Evolutionary conservation across 352 stramenopile genomes (phyloP), one percentile per base, ranked within the genome.

Genomic region (Phytophthora pinifolia): DNA sequence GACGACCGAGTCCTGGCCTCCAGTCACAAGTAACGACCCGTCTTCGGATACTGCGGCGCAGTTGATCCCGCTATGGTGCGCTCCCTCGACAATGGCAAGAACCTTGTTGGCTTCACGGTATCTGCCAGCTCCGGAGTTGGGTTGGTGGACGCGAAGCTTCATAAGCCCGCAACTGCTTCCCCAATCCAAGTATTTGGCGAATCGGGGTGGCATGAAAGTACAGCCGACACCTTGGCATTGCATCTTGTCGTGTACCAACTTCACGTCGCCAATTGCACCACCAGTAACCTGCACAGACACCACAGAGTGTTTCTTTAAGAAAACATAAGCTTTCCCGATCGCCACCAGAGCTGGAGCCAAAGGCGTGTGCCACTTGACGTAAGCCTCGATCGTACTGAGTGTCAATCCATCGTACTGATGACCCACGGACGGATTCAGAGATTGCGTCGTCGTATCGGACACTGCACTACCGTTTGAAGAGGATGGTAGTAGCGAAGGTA

Each of bases 251-350:
- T 74, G 71, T 1, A 74, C 51, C 4, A 87, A 18, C 22, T 76
- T 72, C 9, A 90, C 67, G 43, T 89, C 80, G 0, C 83, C 76
- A 14, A 90, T 59, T 0, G 73, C 46, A 2, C 64, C 62, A 22
- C 83, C 76, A 4, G 72, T 45, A 12, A 70, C 42, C n/a, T 83
- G 73, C 0, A 58, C 38, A 3, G 65, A 52, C 12, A 65, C 20
- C 8, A 49, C 22, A 0, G 69, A 56, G 7, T 70, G 53, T 18
- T 90, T 90, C 47, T 83, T 86, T 2, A 92, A 42, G 15, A 88
- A 83, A 0, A 88, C 78, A 13, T 89, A 92, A 25, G 89, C 80
- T 31, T 92, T 90, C 4, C 83, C 80, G 29, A 92, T 87, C 0
- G 79, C 74, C 4, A 92, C 69, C 0, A 92, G 59, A 10, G 83